These are phyloP conservation scores for Cicer judaicum DNA, from an alignment of 306 rosid genomes.

Conservation along the genomic window DNA sequence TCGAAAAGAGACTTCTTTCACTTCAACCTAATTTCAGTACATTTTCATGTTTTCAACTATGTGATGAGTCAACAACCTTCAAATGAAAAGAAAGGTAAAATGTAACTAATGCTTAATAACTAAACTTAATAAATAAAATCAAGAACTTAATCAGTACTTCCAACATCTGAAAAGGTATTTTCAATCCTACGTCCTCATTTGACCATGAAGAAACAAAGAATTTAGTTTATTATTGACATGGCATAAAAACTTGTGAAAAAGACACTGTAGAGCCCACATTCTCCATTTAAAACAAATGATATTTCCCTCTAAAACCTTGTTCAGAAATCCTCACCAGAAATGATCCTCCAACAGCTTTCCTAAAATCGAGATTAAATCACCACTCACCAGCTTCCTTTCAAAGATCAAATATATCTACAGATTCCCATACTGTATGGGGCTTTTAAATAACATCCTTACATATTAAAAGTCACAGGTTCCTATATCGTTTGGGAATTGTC, in stretches of 20 bases:
- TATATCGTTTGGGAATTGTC: neutral
- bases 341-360: neutral
- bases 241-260: neutral
- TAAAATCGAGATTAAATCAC: neutral
- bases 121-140: too few species aligned
- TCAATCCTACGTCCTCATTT: neutral
- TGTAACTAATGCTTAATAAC: neutral
- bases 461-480: neutral
- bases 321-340: conserved; percentile 4
- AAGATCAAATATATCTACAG: neutral
- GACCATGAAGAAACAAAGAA: conserved; percentile 8
- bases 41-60: conserved; percentile 21
- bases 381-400: neutral
- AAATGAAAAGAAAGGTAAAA: conserved; percentile 15
- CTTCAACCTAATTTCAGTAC: conserved; percentile 10
- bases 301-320: conserved; percentile 17
- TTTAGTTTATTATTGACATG: conserved; percentile 26
- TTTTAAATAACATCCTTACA: conserved; percentile 1
- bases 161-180: conserved; percentile 24
- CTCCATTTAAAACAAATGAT: conserved; percentile 18
- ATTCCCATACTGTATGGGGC: neutral
- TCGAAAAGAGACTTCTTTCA: conserved; percentile 22
- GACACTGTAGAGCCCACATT: neutral
- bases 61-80: conserved; percentile 17
- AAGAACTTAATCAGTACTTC: conserved; percentile 14